phyloP scores from a whole-genome alignment of 2,329 filamentous ascomycete species.

The Alternaria brassicicola region DNA sequence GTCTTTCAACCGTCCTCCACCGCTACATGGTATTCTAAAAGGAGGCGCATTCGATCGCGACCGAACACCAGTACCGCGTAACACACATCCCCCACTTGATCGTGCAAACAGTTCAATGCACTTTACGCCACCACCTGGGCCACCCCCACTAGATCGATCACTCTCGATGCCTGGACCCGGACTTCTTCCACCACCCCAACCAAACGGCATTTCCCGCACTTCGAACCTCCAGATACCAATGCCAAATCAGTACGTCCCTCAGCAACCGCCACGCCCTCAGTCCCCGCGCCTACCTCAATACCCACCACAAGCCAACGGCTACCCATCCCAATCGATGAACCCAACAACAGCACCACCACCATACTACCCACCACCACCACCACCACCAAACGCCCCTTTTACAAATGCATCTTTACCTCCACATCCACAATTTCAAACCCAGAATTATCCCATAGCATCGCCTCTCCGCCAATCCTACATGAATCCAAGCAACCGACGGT shows the following conservation, averaged over 20 bases:
- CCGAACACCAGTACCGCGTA: conserved; percentile 29
- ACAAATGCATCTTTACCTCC: not conserved
- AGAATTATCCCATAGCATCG: conserved; percentile 9
- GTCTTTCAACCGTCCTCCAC: conserved; percentile 31
- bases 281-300: conserved; percentile 16
- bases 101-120: conserved; percentile 28
- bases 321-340: conserved; percentile 5
- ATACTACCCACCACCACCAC: not conserved
- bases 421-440: conserved; percentile 10
- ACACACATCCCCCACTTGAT: conserved; percentile 27
- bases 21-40: conserved; percentile 11
- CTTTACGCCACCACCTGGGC: conserved; percentile 16
- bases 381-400: not conserved
- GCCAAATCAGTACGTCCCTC: conserved; percentile 5
- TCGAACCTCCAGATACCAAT: conserved; percentile 25
- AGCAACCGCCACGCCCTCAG: conserved; percentile 8
- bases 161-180: conserved; percentile 32
- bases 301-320: conserved; percentile 6
- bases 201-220: conserved; percentile 16
- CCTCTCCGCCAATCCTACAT: conserved; percentile 25
- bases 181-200: conserved; percentile 14
- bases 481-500: conserved; percentile 8
- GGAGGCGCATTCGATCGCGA: conserved; percentile 27
- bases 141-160: conserved; percentile 36
- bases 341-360: not conserved